A percentile compares a stretch with the other conserved stretches of the same genome.
phyloP scores from a whole-genome alignment of 164 flowering plant species.

The Umbellularia californica region DNA sequence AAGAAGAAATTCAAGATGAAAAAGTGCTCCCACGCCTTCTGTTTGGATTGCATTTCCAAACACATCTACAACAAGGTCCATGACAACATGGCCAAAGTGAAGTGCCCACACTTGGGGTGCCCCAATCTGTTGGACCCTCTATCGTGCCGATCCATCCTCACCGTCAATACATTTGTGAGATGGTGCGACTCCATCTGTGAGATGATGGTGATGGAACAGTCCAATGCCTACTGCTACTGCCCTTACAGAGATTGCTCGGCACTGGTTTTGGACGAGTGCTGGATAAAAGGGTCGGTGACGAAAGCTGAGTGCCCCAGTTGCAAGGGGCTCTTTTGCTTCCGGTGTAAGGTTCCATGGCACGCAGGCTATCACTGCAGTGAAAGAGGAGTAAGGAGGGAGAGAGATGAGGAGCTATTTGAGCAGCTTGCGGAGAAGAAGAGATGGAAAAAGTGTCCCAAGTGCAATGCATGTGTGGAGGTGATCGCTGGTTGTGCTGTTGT shows the following conservation, averaged over 20 bases:
- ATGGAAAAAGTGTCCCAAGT: slow-evolving; percentile 12
- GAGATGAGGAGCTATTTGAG: slow-evolving; percentile 23
- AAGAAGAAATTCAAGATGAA: background rate
- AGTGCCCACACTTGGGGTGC: slow-evolving; percentile 8
- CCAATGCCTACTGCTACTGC: slow-evolving; percentile 8
- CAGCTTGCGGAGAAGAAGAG: slow-evolving; percentile 24
- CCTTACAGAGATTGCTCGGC: slow-evolving; percentile 16
- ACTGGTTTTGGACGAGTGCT: slow-evolving; percentile 5
- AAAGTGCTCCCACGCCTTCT: background rate
- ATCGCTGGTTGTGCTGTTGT: background rate
- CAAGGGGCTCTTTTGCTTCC: slow-evolving; percentile 31
- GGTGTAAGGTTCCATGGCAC: slow-evolving; percentile 37
- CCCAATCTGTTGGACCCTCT: slow-evolving; percentile 4
- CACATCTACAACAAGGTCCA: background rate
- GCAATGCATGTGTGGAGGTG: slow-evolving; percentile 9
- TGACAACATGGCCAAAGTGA: background rate
- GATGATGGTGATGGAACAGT: background rate
- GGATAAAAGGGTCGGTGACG: background rate
- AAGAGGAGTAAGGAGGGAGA: slow-evolving; percentile 13
- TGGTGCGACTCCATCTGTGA: slow-evolving; percentile 6
- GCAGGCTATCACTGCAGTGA: slow-evolving; percentile 23
- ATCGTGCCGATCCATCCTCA: background rate
- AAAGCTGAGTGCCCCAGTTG: slow-evolving; percentile 32
- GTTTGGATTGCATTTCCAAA: slow-evolving; percentile 1
- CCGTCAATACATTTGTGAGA: background rate